These are phyloP conservation scores for Termitomyces sp. DNA, from an alignment of 768 basidiomycete genomes.

Conservation along the genomic window DNA sequence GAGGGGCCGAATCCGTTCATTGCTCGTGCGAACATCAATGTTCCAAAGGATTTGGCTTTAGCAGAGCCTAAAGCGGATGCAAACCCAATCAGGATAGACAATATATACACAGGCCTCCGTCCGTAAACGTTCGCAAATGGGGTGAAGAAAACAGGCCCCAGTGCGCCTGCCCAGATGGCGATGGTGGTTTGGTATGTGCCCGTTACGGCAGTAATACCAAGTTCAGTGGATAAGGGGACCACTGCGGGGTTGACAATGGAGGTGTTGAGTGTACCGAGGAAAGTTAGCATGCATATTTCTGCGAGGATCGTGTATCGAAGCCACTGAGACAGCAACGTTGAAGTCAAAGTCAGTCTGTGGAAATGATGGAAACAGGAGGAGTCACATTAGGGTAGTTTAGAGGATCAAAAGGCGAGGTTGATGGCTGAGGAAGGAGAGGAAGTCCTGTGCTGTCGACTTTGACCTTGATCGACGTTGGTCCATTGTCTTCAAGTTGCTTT, in stretches of 20 bases:
- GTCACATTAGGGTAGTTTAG: slow-evolving; percentile 35
- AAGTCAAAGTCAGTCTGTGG: background rate
- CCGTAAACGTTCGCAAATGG: slow-evolving; percentile 38
- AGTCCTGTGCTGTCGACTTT: slow-evolving; percentile 32
- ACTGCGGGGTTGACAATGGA: slow-evolving; percentile 35
- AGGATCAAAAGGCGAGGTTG: slow-evolving; percentile 32
- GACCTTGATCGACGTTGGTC: background rate
- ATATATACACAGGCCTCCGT: slow-evolving; percentile 29
- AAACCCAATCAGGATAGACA: slow-evolving; percentile 27
- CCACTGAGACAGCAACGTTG: slow-evolving; percentile 21
- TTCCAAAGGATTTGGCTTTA: slow-evolving; percentile 26
- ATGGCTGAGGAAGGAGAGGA: slow-evolving; percentile 38
- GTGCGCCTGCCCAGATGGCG: slow-evolving; percentile 29
- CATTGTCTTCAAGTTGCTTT: background rate
- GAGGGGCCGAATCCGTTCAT: slow-evolving; percentile 32
- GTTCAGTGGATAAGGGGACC: slow-evolving; percentile 31
- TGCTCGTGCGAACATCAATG: slow-evolving; percentile 27
- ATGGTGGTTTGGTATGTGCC: slow-evolving; percentile 37
- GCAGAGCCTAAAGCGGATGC: slow-evolving; percentile 19
- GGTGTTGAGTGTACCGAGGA: slow-evolving; percentile 32
- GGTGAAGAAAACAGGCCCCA: slow-evolving; percentile 33
- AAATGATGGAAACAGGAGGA: background rate
- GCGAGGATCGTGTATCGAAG: slow-evolving; percentile 27
- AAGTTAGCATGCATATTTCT: slow-evolving; percentile 29
- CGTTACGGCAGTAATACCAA: slow-evolving; percentile 28